These are phyloP conservation scores for Phaeosphaeriaceae sp. DNA, from an alignment of 2,329 filamentous ascomycete species.

Conservation along the genomic window DNA sequence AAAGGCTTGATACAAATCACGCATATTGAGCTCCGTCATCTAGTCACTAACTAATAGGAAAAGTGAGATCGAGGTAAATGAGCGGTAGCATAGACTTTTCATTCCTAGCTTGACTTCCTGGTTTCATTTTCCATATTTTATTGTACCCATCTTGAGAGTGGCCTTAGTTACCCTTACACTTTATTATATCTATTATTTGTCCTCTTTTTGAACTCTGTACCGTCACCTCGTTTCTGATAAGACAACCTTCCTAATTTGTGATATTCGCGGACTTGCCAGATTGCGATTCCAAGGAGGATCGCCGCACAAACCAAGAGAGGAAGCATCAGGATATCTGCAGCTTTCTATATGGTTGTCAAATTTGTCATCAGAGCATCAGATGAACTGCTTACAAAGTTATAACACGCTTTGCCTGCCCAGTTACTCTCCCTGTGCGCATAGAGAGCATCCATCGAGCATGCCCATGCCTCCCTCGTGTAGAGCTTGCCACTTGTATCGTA, in stretches of 20 bases:
- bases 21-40: no score
- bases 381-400: neutral
- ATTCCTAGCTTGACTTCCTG: no score
- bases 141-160: no score
- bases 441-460: conserved; percentile 1
- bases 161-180: no score
- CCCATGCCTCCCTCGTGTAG: neutral
- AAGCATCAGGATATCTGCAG: neutral
- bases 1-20: no score
- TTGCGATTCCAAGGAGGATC: neutral
- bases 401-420: neutral
- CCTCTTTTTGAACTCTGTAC: neutral
- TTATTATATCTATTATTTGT: no score
- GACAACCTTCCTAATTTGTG: neutral
- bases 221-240: neutral
- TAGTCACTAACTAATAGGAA: no score
- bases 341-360: neutral
- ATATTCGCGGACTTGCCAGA: neutral
- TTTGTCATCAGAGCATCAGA: neutral
- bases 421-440: neutral
- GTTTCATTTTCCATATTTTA: no score
- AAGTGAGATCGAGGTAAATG: no score
- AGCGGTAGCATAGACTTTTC: no score
- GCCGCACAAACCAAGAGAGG: neutral
- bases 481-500: neutral